Evolutionary conservation across 176 grass and related monocot genomes (phyloP), one percentile per base, ranked within the genome.

Genomic region (Oropetium thomaeum): DNA sequence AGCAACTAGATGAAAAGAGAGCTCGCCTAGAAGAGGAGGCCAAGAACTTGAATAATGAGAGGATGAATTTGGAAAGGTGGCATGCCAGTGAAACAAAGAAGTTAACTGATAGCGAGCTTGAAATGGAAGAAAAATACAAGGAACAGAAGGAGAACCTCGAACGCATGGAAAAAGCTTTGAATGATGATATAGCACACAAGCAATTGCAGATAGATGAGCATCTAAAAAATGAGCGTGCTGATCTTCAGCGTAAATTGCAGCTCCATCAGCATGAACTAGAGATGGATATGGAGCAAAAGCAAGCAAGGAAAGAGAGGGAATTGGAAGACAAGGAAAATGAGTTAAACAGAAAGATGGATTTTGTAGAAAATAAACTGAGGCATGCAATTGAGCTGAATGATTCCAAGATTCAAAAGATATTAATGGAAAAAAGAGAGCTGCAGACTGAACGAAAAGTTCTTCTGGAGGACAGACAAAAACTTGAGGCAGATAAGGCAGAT

Each of bases 1-100:
- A 98, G 5, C 79, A 88, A 37, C 84, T 98, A 75, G 96, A 98
- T 72, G 89, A 94, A 71, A 98, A 98, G 81, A 91, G 79, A 85
- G 48, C 72, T 62, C 27, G 29, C 60, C 40, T 87, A 20, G 89
- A 80, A 76, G 81, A 80, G 70, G 91, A 94, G 73, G 63, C 71
- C 3, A 94, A 82, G 73, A 89, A 53, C 32, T n/a, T 90, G 47
- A 73, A 73, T 65, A 88, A 92, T 82, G 91, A 98, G 67, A 89
- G 60, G 53, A 78, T 69, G 20, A 86, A 66, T 62, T 83, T 98
- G 79, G 95, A 90, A 80, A 93, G 82, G 67, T 94, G 86, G 89
- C 67, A 45, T 78, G 70, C 55, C 38, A 68, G 7, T 74, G 96
- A 98, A 81, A 87, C 90, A 67, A 86, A 89, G 79, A 92, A 63